Percentiles rank a stretch among this genome's conserved stretches.
Evolutionary conservation across 495 filamentous ascomycete species (phyloP).

Genomic region (Evansstolkia leycettana): DNA sequence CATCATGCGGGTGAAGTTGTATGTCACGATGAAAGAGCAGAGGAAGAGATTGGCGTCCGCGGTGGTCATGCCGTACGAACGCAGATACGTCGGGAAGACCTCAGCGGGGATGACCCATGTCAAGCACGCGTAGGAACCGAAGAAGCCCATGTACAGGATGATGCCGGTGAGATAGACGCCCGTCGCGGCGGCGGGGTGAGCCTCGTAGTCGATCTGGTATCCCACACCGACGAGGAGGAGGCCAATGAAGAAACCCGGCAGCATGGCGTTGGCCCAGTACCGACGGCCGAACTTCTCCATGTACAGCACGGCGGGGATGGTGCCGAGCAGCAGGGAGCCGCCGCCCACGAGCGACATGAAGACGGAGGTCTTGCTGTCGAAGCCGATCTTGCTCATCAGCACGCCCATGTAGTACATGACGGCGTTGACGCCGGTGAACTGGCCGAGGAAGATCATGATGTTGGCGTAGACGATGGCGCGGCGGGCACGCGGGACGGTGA

Average conservation of each 20-base stretch:
- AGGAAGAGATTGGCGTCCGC: conserved; percentile 44
- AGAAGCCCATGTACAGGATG: conserved; percentile 50
- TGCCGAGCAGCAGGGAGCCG: conserved; percentile 41
- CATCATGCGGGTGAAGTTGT: conserved; percentile 50
- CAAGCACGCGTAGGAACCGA: conserved; percentile 49
- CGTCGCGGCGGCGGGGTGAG: conserved; percentile 27
- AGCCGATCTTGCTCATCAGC: conserved; percentile 45
- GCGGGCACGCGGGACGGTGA: conserved; percentile 44
- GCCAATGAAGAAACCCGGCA: conserved; percentile 49
- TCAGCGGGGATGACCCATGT: conserved; percentile 51
- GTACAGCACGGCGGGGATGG: conserved; percentile 45
- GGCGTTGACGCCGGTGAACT: conserved; percentile 49
- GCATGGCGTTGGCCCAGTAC: conserved; percentile 49
- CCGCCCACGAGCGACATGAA: conserved; percentile 55
- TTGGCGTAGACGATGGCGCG: conserved; percentile 49
- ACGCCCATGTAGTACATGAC: conserved; percentile 53
- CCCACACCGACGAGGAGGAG: conserved; percentile 42
- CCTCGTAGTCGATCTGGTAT: conserved; percentile 31
- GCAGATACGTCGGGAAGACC: conserved; percentile 49
- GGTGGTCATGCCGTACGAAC: conserved; percentile 47
- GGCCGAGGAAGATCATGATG: conserved; percentile 49
- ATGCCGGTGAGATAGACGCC: conserved; percentile 45
- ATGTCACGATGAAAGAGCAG: conserved; percentile 50
- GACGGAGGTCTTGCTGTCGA: conserved; percentile 34
- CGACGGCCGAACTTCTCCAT: conserved; percentile 50